phyloP scores from a whole-genome alignment of 441 rosid species.

The Pelargonium cotyledonis region DNA sequence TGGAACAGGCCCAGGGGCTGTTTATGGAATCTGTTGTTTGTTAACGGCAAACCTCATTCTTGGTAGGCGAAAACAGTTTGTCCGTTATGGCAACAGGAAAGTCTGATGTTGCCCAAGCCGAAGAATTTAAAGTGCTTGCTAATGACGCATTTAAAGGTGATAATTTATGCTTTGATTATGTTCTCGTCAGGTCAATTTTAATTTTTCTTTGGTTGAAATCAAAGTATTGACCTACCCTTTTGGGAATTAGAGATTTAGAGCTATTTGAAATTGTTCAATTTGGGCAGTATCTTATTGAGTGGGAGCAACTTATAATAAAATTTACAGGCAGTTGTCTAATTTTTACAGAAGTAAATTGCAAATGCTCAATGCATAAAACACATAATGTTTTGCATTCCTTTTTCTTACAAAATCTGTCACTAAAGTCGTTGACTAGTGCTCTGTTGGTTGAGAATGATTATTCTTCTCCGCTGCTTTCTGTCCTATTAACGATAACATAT shows the following conservation, averaged over 20 bases:
- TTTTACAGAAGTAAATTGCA: not conserved
- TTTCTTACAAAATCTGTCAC: not conserved
- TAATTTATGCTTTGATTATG: not conserved
- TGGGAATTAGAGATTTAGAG: not conserved
- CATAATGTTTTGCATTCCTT: not conserved
- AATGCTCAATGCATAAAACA: not conserved
- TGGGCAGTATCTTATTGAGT: too few species aligned
- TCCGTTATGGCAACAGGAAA: conserved; percentile 48
- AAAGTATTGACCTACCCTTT: too few species aligned
- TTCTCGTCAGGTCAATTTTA: not conserved
- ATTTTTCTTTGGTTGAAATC: not conserved
- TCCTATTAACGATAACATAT: not conserved
- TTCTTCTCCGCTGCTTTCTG: not conserved
- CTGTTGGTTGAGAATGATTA: not conserved
- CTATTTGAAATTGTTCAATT: not conserved
- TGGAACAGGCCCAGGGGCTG: conserved; percentile 3
- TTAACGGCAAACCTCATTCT: conserved; percentile 4
- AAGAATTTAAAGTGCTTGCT: conserved; percentile 64
- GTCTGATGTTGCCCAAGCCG: conserved; percentile 52
- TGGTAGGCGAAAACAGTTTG: conserved; percentile 17
- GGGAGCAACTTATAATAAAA: not conserved
- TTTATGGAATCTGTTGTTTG: conserved; percentile 15
- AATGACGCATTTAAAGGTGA: conserved; percentile 91
- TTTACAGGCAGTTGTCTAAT: not conserved
- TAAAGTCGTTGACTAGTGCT: not conserved